phyloP scores from a whole-genome alignment of 257 asterid species.

The Solanum boliviense region DNA sequence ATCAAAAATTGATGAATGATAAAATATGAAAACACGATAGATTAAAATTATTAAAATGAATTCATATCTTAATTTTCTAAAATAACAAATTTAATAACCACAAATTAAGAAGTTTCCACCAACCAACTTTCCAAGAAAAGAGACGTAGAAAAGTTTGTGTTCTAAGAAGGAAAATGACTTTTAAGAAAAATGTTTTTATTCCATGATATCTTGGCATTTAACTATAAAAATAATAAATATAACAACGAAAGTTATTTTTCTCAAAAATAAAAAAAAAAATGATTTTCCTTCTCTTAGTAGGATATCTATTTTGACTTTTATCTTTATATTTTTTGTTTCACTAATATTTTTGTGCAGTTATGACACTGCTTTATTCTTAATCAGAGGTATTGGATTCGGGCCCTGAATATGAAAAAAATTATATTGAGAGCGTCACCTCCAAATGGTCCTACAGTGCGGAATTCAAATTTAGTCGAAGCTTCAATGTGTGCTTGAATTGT shows the following conservation, averaged over 20 bases:
- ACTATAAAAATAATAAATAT: background rate
- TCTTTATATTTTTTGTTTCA: background rate
- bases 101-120: background rate
- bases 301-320: background rate
- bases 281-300: background rate
- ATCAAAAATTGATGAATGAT: background rate
- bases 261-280: background rate
- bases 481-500: no score
- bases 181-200: background rate
- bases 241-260: background rate
- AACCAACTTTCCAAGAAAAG: background rate
- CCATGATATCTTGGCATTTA: background rate
- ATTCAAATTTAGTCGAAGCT: no score
- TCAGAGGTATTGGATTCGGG: fast-evolving
- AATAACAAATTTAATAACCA: background rate
- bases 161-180: background rate
- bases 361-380: fast-evolving
- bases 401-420: no score
- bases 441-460: no score
- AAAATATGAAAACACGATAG: background rate
- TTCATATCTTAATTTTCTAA: background rate
- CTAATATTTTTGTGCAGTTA: no score
- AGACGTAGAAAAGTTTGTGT: background rate
- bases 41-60: background rate
- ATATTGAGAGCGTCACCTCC: fast-evolving